phyloP scores from a whole-genome alignment of 2,329 filamentous ascomycete species.

The Neonectria sp. region DNA sequence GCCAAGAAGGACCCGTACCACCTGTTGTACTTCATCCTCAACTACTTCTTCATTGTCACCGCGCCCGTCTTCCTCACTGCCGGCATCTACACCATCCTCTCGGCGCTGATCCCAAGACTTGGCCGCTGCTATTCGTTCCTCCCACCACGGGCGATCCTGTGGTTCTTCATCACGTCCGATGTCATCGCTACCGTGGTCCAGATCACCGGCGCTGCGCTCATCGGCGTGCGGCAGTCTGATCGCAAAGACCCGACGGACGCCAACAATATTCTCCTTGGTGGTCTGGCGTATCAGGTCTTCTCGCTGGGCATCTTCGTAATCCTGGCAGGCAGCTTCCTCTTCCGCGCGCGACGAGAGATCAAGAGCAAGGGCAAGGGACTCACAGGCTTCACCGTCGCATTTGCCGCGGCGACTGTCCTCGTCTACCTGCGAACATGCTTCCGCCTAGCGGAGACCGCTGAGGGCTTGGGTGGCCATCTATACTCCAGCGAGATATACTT shows the following conservation, averaged over 20 bases:
- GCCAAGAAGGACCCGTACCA: conserved; percentile 66
- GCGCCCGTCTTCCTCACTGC: conserved; percentile 72
- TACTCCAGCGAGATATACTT: conserved; percentile 68
- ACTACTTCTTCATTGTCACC: conserved; percentile 74
- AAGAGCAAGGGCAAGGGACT: conserved; percentile 45
- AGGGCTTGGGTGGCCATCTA: conserved; percentile 62
- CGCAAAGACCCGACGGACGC: conserved; percentile 64
- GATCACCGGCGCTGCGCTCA: conserved; percentile 67
- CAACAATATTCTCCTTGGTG: conserved; percentile 70
- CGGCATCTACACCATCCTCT: conserved; percentile 69
- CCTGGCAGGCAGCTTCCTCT: conserved; percentile 58
- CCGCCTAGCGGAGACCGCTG: conserved; percentile 67
- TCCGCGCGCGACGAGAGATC: conserved; percentile 52
- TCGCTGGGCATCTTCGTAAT: conserved; percentile 65
- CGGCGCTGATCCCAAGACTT: conserved; percentile 62
- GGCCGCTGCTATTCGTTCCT: conserved; percentile 61
- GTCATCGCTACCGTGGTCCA: conserved; percentile 68
- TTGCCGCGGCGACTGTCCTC: conserved; percentile 62
- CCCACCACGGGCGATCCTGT: conserved; percentile 63
- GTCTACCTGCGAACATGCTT: conserved; percentile 69
- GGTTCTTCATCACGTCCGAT: conserved; percentile 69
- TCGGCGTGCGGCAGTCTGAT: conserved; percentile 65
- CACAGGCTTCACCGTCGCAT: conserved; percentile 57
- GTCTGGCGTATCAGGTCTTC: conserved; percentile 69
- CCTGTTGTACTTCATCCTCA: conserved; percentile 69